These are phyloP conservation scores for Neurospora crassa DNA, from an alignment of 2,329 filamentous ascomycete genomes.

Conservation along the genomic window DNA sequence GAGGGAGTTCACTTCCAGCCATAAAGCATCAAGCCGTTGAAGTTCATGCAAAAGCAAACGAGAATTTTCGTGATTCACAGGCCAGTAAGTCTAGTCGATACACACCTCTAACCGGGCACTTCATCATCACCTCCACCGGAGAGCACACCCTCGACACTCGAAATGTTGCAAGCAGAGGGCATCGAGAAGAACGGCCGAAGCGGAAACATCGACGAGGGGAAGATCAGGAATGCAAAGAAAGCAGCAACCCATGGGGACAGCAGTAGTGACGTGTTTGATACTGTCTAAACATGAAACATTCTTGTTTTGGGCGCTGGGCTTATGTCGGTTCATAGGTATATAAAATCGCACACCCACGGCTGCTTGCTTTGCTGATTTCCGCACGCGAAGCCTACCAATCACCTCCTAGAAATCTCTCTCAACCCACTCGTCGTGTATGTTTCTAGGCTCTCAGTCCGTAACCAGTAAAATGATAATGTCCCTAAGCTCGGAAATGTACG, in stretches of 20 bases:
- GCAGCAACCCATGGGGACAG: neutral
- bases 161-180: neutral
- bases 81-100: neutral
- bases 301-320: neutral
- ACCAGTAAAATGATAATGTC: neutral
- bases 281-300: neutral
- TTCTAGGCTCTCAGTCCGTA: neutral
- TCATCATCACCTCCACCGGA: neutral
- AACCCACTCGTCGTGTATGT: neutral
- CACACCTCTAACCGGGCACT: neutral
- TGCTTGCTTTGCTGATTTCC: neutral
- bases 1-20: too few relatives aligned
- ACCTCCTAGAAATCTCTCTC: neutral
- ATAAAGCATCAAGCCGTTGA: neutral
- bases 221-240: neutral
- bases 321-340: neutral
- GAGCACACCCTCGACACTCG: neutral
- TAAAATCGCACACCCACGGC: neutral
- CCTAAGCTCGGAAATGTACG: neutral
- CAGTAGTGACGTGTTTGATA: neutral
- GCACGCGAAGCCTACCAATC: neutral
- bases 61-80: neutral
- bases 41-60: neutral
- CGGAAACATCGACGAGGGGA: neutral
- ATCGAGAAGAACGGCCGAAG: neutral